A percentile compares a stretch with the other conserved stretches of the same genome.
phyloP scores from a whole-genome alignment of 768 basidiomycete species.

The Erythrobasidium yunnanense region DNA sequence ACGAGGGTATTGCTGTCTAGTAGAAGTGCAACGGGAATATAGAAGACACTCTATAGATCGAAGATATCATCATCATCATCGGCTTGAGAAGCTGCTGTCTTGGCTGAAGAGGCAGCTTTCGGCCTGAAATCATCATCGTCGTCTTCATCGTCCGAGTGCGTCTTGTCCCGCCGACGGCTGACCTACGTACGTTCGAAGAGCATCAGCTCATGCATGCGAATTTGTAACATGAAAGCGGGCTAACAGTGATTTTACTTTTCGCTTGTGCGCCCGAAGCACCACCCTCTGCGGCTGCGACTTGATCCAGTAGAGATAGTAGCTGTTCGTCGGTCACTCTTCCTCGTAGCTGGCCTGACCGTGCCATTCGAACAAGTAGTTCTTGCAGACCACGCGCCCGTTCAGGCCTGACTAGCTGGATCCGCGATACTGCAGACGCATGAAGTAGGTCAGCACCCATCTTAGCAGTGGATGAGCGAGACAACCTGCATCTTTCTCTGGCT shows the following conservation, averaged over 20 bases:
- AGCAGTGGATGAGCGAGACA: neutral
- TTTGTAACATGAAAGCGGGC: neutral
- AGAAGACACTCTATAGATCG: too few species aligned
- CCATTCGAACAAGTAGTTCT: constrained; percentile 65
- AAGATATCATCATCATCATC: constrained; percentile 26
- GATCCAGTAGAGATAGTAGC: constrained; percentile 72
- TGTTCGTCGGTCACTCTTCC: constrained; percentile 67
- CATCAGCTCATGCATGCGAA: neutral
- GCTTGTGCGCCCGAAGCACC: neutral
- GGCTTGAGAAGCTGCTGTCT: neutral
- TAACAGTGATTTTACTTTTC: constrained; percentile 20
- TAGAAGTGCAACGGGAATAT: too few species aligned
- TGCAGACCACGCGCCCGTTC: constrained; percentile 72
- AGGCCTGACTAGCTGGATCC: constrained; percentile 76
- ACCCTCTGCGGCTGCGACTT: constrained; percentile 47
- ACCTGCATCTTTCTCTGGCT: constrained; percentile 65
- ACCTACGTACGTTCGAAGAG: too few species aligned
- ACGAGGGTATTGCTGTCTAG: too few species aligned
- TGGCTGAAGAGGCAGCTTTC: neutral
- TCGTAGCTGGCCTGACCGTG: constrained; percentile 66
- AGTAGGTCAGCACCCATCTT: neutral
- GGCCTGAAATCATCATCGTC: constrained; percentile 9
- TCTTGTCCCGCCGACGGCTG: constrained; percentile 21
- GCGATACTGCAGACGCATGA: constrained; percentile 52
- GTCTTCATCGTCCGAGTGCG: constrained; percentile 12